Evolutionary conservation across 345 rosid genomes (phyloP).

Genomic region (Geranium brycei): DNA sequence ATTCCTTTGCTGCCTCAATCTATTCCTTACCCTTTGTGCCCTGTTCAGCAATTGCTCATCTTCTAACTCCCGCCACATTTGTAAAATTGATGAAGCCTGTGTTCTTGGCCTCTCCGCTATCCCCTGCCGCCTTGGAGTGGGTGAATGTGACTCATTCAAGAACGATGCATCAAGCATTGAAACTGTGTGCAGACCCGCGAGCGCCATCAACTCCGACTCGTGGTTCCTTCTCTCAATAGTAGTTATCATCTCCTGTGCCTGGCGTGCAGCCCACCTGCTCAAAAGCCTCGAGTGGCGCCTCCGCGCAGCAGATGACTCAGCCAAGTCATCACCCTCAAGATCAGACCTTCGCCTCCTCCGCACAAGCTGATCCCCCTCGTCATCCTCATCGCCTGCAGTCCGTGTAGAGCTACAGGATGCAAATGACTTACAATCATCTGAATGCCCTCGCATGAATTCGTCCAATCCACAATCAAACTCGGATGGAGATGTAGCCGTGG

Average conservation of each 20-base stretch:
- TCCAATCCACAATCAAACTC: slow-evolving; percentile 72
- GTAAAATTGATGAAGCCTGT: slow-evolving; percentile 77
- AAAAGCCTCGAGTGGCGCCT: slow-evolving; percentile 72
- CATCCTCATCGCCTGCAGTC: slow-evolving; percentile 55
- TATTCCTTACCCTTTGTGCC: slow-evolving; percentile 67
- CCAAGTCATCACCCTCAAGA: slow-evolving; percentile 75
- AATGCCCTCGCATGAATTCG: slow-evolving; percentile 83
- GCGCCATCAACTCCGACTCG: slow-evolving; percentile 91
- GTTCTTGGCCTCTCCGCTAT: slow-evolving; percentile 69
- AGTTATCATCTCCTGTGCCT: slow-evolving; percentile 99
- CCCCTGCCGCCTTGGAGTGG: slow-evolving; percentile 64
- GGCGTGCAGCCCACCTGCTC: slow-evolving; percentile 94
- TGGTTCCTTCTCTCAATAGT: slow-evolving; percentile 89
- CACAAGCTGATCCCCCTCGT: slow-evolving; percentile 68
- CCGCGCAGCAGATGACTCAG: slow-evolving; percentile 89
- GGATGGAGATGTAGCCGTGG: slow-evolving; percentile 10
- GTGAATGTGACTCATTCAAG: slow-evolving; percentile 77
- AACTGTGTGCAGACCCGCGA: slow-evolving; percentile 90
- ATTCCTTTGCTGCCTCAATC: slow-evolving; percentile 64
- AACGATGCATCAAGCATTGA: slow-evolving; percentile 95
- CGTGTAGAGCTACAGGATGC: slow-evolving; percentile 74
- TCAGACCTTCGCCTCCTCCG: slow-evolving; percentile 80
- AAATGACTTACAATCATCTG: slow-evolving; percentile 78
- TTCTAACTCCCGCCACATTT: slow-evolving; percentile 99
- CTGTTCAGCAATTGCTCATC: slow-evolving; percentile 84